Evolutionary conservation across 2,329 filamentous ascomycete genomes (phyloP).

Genomic region (Phialocephala sp.): DNA sequence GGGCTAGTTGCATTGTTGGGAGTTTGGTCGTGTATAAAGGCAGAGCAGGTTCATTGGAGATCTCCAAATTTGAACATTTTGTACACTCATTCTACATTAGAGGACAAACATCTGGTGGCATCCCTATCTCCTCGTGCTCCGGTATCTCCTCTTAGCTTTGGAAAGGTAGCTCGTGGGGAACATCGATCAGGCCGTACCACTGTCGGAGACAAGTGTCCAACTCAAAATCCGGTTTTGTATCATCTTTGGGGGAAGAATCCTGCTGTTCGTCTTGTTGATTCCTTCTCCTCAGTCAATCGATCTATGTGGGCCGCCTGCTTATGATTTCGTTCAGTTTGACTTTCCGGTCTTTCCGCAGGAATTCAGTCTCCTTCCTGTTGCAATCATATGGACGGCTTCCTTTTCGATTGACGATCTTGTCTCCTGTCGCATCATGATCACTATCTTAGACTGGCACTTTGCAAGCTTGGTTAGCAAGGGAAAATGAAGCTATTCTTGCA

Average conservation of each 20-base stretch:
- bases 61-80: conserved; percentile 33
- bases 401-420: not conserved
- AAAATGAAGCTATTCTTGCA: conserved; percentile 4
- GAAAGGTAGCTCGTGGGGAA: not conserved
- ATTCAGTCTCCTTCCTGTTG: conserved; percentile 11
- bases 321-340: not conserved
- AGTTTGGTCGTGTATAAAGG: conserved; percentile 41
- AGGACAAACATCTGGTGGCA: not conserved
- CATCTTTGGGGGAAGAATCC: not conserved
- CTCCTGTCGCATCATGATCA: not conserved
- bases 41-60: conserved; percentile 23
- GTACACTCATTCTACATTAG: conserved; percentile 25
- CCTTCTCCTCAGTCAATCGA: not conserved
- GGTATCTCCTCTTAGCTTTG: not conserved
- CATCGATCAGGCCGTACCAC: no score
- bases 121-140: not conserved
- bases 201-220: not conserved
- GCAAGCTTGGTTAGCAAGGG: not conserved
- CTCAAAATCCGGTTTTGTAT: not conserved
- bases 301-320: not conserved
- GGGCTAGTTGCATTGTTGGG: conserved; percentile 40
- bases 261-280: not conserved
- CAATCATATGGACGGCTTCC: not conserved
- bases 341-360: not conserved
- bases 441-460: not conserved